Base-by-base conservation (phyloP, 2,329 filamentous ascomycete genomes). In the Microcyclosporella mali region DNA sequence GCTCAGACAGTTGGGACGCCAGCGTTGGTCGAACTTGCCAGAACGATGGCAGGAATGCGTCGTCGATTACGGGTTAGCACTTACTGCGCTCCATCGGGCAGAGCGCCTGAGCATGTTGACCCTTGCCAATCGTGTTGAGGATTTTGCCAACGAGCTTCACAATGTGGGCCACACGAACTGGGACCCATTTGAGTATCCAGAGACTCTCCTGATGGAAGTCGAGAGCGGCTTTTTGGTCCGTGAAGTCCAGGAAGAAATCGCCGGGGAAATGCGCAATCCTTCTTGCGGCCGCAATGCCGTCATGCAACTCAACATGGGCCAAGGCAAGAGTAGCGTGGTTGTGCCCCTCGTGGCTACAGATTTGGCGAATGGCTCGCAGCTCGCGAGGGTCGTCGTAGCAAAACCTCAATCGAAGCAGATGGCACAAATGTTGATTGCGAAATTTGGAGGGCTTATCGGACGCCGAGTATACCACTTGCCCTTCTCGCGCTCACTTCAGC, bases 231-330 rank as follows among this genome's bases (percentile, higher is more conserved):
- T 86, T 2, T 66, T 81, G 19, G 78, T 86, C 40, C 73, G 82
- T 0, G 65, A 70, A 0, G 73, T 75, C 2, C 82, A 86, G 50
- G 68, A 82, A 0, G 69, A 79, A 3, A 80, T 86, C 6, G 81
- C 82, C 0, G 51, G 65, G 1, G 75, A 78, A 0, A 85, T 77
- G 14, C 78, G 81, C 1, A 62, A 62, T 0, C 81, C 81, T 0
- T 42, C 53, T 0, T 77, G 74, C 0, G 63, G 37, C 9, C 12
- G 35, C 8, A 84, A 81, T 50, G 59, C 70, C 0, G 72, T 81
- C 0, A 73, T 84, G 66, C 80, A 85, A 52, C 59, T 86, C 2
- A 84, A 84, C 49, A 86, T 86, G 81, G 82, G 82, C 0, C 74
- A 84, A 54, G 82, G 82, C 0, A 86, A 85, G 49, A 79, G 79